phyloP scores from a whole-genome alignment of 78 protist genomes.

The Dictyostelium firmibasis region DNA sequence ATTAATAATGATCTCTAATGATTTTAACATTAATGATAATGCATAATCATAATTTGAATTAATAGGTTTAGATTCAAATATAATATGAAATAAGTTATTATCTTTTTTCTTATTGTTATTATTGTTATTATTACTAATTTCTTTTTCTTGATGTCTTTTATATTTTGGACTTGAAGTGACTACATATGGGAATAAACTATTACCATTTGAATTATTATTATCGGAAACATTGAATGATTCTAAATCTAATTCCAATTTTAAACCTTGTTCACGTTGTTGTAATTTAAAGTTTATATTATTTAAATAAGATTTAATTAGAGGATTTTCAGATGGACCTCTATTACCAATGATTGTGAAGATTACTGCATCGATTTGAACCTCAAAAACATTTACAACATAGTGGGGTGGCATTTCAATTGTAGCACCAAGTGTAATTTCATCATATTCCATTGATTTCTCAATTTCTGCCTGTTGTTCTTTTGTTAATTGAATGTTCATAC shows the following conservation, averaged over 20 bases:
- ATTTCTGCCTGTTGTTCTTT: conserved; percentile 74
- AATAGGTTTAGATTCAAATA: conserved; percentile 64
- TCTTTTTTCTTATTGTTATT: background rate
- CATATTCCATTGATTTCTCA: conserved; percentile 72
- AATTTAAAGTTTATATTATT: conserved; percentile 45
- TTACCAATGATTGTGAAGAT: conserved; percentile 48
- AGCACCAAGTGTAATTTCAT: conserved; percentile 45
- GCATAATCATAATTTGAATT: conserved; percentile 47
- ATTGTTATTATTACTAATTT: background rate
- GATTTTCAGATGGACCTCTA: background rate
- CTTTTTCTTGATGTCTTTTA: background rate
- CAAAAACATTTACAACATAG: conserved; percentile 28
- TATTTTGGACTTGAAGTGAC: conserved; percentile 65
- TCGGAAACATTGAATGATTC: conserved; percentile 62
- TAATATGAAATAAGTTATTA: conserved; percentile 49
- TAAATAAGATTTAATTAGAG: conserved; percentile 30
- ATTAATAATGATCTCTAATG: conserved; percentile 45
- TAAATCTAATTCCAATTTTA: conserved; percentile 57
- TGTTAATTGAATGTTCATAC: conserved; percentile 45
- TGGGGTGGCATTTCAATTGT: conserved; percentile 76
- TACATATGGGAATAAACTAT: conserved; percentile 52
- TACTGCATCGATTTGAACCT: conserved; percentile 42
- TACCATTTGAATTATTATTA: conserved; percentile 8
- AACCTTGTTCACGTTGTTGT: conserved; percentile 61
- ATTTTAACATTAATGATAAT: conserved; percentile 35